phyloP scores from a whole-genome alignment of 2,329 filamentous ascomycete genomes.

The Pseudogymnoascus sp. region DNA sequence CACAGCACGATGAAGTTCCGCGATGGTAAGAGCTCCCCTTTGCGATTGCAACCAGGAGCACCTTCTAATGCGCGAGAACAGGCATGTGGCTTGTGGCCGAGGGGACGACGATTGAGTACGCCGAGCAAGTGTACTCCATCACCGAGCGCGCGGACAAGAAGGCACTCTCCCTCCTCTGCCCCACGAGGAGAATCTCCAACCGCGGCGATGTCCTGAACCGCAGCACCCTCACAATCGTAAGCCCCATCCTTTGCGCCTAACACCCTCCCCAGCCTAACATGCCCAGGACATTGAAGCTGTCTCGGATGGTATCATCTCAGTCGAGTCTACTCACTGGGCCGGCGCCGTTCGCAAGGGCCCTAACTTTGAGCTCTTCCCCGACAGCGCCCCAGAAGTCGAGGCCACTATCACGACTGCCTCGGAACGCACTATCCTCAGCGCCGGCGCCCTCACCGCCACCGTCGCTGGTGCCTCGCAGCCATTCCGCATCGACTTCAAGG shows the following conservation, averaged over 20 bases:
- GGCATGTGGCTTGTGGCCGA: slow-evolving; percentile 60
- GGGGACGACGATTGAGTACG: slow-evolving; percentile 55
- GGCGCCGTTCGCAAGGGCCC: slow-evolving; percentile 47
- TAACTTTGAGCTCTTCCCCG: slow-evolving; percentile 51
- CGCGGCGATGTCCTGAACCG: slow-evolving; percentile 51
- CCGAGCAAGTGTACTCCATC: slow-evolving; percentile 54
- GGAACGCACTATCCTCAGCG: slow-evolving; percentile 41
- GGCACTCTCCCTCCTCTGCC: slow-evolving; percentile 48
- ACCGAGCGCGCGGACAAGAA: slow-evolving; percentile 37
- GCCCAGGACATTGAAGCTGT: slow-evolving; percentile 47
- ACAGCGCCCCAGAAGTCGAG: slow-evolving; percentile 38
- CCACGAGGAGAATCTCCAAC: slow-evolving; percentile 46
- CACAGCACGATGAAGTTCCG: slow-evolving; percentile 49
- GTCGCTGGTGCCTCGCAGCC: slow-evolving; percentile 41
- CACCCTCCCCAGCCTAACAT: slow-evolving; percentile 9
- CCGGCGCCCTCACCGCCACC: slow-evolving; percentile 47
- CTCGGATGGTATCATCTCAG: slow-evolving; percentile 51
- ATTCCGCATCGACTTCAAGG: slow-evolving; percentile 51
- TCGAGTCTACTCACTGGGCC: slow-evolving; percentile 51
- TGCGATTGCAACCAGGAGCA: neutral
- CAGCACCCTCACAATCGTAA: slow-evolving; percentile 45
- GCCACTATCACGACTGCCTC: slow-evolving; percentile 35
- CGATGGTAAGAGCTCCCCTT: slow-evolving; percentile 37
- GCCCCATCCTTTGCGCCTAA: slow-evolving; percentile 13
- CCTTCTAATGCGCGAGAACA: slow-evolving; percentile 17